Conservation (phyloP, 2,329 filamentous ascomycete genomes). For the Cladophialophora bantiana region DNA sequence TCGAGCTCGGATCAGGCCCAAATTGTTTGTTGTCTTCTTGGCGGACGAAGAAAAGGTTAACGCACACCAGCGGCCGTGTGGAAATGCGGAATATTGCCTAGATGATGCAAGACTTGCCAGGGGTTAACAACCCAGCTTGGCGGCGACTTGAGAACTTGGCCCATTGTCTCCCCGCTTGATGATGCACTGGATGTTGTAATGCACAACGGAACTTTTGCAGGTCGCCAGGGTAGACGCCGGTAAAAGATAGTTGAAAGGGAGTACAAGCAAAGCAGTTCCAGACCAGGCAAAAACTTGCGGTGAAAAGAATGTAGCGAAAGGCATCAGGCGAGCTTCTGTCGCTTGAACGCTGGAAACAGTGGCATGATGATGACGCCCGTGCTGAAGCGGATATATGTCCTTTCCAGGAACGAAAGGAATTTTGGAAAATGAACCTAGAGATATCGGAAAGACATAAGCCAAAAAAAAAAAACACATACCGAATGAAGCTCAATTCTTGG, state of each 20-base stretch:
- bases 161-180: background rate
- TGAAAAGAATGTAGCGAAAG: slow-evolving; percentile 7
- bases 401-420: background rate
- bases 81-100: background rate
- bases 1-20: background rate
- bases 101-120: background rate
- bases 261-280: slow-evolving; percentile 10
- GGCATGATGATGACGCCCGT: background rate
- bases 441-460: slow-evolving; percentile 8
- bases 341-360: background rate
- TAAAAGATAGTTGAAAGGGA: background rate
- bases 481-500: slow-evolving; percentile 74
- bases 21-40: background rate
- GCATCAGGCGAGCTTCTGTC: background rate
- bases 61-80: background rate
- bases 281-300: slow-evolving; percentile 19
- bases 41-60: background rate
- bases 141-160: background rate
- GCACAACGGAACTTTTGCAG: background rate
- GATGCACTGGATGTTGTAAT: background rate
- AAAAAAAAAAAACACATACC: slow-evolving; percentile 59
- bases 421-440: background rate
- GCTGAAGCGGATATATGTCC: background rate
- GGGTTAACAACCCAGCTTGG: background rate
- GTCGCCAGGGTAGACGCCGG: background rate